phyloP scores from a whole-genome alignment of 75 land plant species.

The Selaginella tamariscina region DNA sequence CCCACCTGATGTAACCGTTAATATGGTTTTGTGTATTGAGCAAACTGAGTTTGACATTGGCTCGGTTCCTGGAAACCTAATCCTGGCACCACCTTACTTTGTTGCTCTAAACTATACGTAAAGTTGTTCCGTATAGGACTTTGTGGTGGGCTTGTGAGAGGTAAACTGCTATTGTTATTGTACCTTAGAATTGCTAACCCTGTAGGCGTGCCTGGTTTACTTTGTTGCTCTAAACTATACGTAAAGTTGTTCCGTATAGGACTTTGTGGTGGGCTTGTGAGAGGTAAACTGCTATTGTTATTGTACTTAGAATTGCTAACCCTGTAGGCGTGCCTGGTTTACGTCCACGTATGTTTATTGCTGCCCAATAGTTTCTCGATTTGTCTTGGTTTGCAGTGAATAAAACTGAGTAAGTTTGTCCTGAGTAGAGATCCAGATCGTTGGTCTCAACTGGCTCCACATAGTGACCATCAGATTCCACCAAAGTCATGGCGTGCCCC shows the following conservation, averaged over 20 bases:
- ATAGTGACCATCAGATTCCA: conserved; percentile 79
- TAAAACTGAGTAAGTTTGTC: conserved; percentile 72
- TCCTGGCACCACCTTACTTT: conserved; percentile 27
- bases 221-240: no score
- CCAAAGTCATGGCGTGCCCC: conserved; percentile 66
- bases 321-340: conserved; percentile 50
- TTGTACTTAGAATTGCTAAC: conserved; percentile 45
- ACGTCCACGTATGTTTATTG: conserved; percentile 58
- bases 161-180: conserved; percentile 22
- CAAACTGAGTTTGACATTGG: conserved; percentile 35
- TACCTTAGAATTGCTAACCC: no score
- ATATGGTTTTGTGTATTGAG: conserved; percentile 72
- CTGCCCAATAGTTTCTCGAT: conserved; percentile 56
- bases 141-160: conserved; percentile 42
- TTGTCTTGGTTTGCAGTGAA: conserved; percentile 48
- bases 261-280: conserved; percentile 23
- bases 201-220: no score
- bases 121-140: conserved; percentile 57
- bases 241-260: no score
- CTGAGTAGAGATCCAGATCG: conserved; percentile 75
- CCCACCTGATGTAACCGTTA: conserved; percentile 60
- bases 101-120: conserved; percentile 44
- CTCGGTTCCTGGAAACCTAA: conserved; percentile 15
- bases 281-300: no score
- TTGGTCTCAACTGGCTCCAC: conserved; percentile 45